Percentiles rank a stretch among this genome's conserved stretches.
Evolutionary conservation across 2,329 filamentous ascomycete species (phyloP).

Genomic region (Colletotrichum higginsianum): DNA sequence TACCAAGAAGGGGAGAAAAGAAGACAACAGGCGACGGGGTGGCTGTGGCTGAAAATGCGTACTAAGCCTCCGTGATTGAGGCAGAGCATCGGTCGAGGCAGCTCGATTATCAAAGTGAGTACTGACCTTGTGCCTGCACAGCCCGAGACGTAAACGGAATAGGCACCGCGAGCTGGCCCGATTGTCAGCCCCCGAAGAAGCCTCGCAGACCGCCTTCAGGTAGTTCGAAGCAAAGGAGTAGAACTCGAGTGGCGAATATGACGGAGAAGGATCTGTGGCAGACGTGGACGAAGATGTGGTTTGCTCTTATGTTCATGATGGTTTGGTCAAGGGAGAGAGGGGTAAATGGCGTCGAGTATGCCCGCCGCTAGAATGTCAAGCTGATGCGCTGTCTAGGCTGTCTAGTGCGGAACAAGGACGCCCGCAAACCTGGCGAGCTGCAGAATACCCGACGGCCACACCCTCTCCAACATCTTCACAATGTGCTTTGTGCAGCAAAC

Average conservation of each 20-base stretch:
- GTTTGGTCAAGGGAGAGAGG: not conserved
- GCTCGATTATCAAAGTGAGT: not conserved
- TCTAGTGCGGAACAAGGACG: too few relatives aligned
- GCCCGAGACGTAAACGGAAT: not conserved
- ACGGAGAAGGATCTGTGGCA: not conserved
- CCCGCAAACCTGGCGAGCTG: not conserved
- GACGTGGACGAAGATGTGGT: not conserved
- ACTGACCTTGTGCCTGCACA: not conserved
- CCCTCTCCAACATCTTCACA: not conserved
- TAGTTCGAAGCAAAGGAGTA: not conserved
- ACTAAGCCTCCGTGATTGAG: not conserved
- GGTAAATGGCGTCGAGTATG: not conserved
- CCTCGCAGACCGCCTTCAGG: not conserved
- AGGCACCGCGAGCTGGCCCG: not conserved
- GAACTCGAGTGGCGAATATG: not conserved
- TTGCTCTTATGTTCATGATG: not conserved
- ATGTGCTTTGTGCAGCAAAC: too few relatives aligned
- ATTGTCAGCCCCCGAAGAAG: not conserved
- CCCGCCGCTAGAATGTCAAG: not conserved
- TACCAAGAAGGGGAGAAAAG: not conserved
- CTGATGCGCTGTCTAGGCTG: not conserved
- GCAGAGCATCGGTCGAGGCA: not conserved
- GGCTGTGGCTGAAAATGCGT: not conserved
- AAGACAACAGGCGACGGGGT: too few relatives aligned
- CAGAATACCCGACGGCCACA: not conserved